phyloP scores from a whole-genome alignment of 257 asterid species.

The Solanum chiquidenum region DNA sequence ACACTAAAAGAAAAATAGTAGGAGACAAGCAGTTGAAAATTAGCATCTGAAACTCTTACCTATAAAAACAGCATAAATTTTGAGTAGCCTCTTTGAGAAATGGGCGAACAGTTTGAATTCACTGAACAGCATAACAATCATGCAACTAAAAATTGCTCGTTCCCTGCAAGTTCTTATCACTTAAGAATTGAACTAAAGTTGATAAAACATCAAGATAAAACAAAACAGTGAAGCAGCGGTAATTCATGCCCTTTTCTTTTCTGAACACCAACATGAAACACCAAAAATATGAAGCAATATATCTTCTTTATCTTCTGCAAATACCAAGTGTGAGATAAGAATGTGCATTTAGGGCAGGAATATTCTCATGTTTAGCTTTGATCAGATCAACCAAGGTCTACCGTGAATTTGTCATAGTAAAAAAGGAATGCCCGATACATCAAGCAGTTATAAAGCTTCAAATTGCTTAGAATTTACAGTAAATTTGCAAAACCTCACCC shows the following conservation, averaged over 20 bases:
- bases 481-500: background rate
- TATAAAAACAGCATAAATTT: constrained; percentile 58
- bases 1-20: background rate
- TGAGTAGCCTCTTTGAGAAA: constrained; percentile 70
- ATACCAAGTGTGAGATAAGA: background rate
- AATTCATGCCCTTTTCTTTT: background rate
- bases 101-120: constrained; percentile 70
- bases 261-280: background rate
- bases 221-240: background rate
- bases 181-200: background rate
- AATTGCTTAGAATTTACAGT: background rate
- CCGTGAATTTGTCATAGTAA: background rate
- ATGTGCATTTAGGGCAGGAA: background rate
- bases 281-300: background rate
- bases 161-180: constrained; percentile 50
- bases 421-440: background rate
- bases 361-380: background rate
- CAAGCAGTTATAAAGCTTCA: background rate
- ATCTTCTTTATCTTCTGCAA: background rate
- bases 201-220: background rate
- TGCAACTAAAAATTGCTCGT: constrained; percentile 55
- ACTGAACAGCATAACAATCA: constrained; percentile 69
- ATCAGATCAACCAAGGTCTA: background rate
- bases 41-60: constrained; percentile 36
- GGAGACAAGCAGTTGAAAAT: background rate